Percentiles rank a stretch among this genome's conserved stretches.
These are phyloP conservation scores for Aspergillus olivimuriae DNA, from an alignment of 495 filamentous ascomycete species.

Conservation along the genomic window DNA sequence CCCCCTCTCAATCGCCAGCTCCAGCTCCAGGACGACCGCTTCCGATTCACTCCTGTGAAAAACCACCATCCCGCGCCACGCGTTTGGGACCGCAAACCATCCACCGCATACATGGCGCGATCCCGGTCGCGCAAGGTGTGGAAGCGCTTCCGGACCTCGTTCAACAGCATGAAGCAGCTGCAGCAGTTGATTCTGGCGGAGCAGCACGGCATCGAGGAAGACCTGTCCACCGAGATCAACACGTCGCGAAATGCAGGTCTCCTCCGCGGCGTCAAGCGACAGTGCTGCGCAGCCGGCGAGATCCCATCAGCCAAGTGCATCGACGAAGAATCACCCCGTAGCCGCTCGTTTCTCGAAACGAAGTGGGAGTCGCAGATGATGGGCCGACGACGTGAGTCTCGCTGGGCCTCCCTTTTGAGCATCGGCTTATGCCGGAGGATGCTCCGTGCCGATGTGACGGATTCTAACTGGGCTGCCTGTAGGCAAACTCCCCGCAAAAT, in stretches of 20 bases:
- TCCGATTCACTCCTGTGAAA: constrained; percentile 36
- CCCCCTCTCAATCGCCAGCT: not conserved
- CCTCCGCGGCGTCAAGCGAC: constrained; percentile 42
- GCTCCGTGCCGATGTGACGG: not conserved
- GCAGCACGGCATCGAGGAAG: constrained; percentile 12
- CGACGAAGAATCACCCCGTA: constrained; percentile 10
- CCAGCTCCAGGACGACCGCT: constrained; percentile 18
- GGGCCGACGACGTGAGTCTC: constrained; percentile 36
- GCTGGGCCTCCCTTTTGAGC: not conserved
- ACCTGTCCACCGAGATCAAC: constrained; percentile 31
- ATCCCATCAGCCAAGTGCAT: constrained; percentile 5
- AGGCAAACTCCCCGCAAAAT: constrained; percentile 37
- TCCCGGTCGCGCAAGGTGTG: constrained; percentile 44
- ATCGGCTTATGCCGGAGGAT: not conserved
- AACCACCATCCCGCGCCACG: constrained; percentile 28
- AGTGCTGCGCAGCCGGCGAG: constrained; percentile 23
- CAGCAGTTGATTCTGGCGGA: constrained; percentile 22
- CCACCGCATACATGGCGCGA: constrained; percentile 40
- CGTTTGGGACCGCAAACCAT: constrained; percentile 51
- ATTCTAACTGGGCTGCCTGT: not conserved
- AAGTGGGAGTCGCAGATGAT: constrained; percentile 31
- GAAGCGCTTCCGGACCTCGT: constrained; percentile 42
- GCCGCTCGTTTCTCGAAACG: constrained; percentile 35
- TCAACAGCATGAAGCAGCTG: constrained; percentile 34
- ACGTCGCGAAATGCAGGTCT: constrained; percentile 20